phyloP scores from a whole-genome alignment of 2,329 filamentous ascomycete species.

The Alternaria panax region DNA sequence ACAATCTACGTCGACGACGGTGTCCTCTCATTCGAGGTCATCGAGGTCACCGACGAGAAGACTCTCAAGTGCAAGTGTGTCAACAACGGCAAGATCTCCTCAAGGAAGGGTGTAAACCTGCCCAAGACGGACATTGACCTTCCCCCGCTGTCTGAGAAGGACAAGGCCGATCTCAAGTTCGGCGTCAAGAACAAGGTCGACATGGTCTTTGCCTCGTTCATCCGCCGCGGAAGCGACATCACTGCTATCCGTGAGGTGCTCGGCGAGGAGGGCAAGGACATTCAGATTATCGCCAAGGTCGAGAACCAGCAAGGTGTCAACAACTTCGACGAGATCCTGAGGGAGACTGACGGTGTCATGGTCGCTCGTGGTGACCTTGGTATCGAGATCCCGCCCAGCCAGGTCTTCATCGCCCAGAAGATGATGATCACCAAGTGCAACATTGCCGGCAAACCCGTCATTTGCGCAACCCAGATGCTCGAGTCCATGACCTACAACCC shows the following conservation, averaged over 20 bases:
- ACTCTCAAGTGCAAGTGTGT: slow-evolving; percentile 85
- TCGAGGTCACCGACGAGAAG: slow-evolving; percentile 86
- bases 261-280: slow-evolving; percentile 89
- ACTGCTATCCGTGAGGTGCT: slow-evolving; percentile 89
- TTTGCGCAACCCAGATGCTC: slow-evolving; percentile 99
- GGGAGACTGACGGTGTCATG: slow-evolving; percentile 98
- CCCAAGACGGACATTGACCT: slow-evolving; percentile 99
- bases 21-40: slow-evolving; percentile 93
- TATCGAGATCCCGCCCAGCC: slow-evolving; percentile 97
- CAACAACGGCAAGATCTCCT: slow-evolving; percentile 99
- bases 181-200: slow-evolving; percentile 99
- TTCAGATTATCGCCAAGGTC: slow-evolving; percentile 99
- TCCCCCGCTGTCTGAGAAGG: slow-evolving; percentile 96
- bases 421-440: slow-evolving; percentile 99
- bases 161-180: slow-evolving; percentile 91
- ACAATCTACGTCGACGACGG: slow-evolving; percentile 98
- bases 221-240: slow-evolving; percentile 93
- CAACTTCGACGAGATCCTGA: slow-evolving; percentile 98
- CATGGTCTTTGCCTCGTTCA: slow-evolving; percentile 99
- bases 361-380: slow-evolving; percentile 97
- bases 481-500: slow-evolving; percentile 99
- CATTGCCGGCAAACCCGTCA: slow-evolving; percentile 96
- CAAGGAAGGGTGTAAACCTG: slow-evolving; percentile 98
- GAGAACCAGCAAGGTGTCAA: slow-evolving; percentile 99
- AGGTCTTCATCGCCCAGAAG: slow-evolving; percentile 99